These are phyloP conservation scores for Juncus effusus DNA, from an alignment of 176 grass and related monocot genomes.

Conservation along the genomic window DNA sequence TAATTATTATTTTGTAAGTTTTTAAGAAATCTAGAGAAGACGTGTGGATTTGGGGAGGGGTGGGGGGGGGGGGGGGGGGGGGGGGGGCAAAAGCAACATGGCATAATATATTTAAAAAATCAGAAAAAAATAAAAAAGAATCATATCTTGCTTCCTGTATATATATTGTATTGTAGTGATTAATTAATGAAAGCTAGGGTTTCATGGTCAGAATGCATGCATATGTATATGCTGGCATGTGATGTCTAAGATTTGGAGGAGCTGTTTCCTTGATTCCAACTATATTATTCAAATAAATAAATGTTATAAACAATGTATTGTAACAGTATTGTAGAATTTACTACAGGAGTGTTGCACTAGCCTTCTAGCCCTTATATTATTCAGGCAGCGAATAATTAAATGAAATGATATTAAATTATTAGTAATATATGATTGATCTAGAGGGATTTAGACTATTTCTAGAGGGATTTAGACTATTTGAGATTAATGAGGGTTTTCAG, in stretches of 20 bases:
- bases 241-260: constrained; percentile 43
- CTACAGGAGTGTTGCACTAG: background rate
- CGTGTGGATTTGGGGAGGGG: constrained; percentile 27
- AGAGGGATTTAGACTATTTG: too few species aligned
- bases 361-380: background rate
- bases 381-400: background rate
- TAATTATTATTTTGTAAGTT: background rate
- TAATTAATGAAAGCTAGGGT: constrained; percentile 24
- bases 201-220: constrained; percentile 18
- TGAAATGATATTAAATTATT: too few species aligned
- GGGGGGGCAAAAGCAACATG: constrained; percentile 31
- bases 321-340: background rate
- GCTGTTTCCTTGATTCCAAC: constrained; percentile 83
- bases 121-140: constrained; percentile 41
- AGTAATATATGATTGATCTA: too few species aligned
- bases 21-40: constrained; percentile 2
- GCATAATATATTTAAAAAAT: constrained; percentile 32
- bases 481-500: background rate
- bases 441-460: too few species aligned
- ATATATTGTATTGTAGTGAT: constrained; percentile 43
- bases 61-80: too few species aligned
- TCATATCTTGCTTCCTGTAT: constrained; percentile 48
- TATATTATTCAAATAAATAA: constrained; percentile 18
- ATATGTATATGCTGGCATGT: constrained; percentile 48
- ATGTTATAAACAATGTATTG: constrained; percentile 25